These are phyloP conservation scores for Zelonia costaricensis DNA, from an alignment of 208 protist species.

Conservation along the genomic window DNA sequence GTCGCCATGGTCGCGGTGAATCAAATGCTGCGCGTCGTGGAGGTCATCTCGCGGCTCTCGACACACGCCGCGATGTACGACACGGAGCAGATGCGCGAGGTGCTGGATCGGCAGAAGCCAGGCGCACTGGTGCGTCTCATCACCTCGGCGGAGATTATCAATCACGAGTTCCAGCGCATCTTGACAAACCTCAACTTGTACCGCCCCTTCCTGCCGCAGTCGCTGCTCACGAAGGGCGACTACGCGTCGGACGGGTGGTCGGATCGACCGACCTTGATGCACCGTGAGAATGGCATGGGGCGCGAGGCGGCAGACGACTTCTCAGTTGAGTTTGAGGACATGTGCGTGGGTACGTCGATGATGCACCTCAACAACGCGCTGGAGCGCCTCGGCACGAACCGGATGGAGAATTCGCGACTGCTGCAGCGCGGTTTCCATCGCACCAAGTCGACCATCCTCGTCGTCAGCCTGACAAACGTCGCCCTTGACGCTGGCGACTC, in stretches of 20 bases:
- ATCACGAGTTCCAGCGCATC: constrained; percentile 58
- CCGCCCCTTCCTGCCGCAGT: constrained; percentile 57
- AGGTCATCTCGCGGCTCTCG: constrained; percentile 53
- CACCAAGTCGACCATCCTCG: constrained; percentile 58
- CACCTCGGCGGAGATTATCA: constrained; percentile 28
- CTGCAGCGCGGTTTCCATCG: constrained; percentile 28
- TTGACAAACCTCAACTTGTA: constrained; percentile 52
- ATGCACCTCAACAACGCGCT: constrained; percentile 7
- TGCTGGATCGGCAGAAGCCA: constrained; percentile 27
- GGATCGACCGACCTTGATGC: background rate
- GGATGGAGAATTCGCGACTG: constrained; percentile 24
- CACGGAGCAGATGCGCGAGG: constrained; percentile 45
- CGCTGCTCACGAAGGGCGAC: constrained; percentile 40
- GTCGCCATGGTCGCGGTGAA: constrained; percentile 38
- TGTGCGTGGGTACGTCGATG: background rate
- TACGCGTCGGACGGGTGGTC: constrained; percentile 10
- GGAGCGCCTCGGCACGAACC: constrained; percentile 11
- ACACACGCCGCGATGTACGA: constrained; percentile 59
- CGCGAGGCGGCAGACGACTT: background rate
- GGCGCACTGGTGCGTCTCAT: constrained; percentile 13
- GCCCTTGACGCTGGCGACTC: constrained; percentile 17
- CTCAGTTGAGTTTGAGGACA: background rate
- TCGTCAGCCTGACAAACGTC: constrained; percentile 31
- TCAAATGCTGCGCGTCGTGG: constrained; percentile 47
- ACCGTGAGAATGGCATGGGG: background rate